Percentiles rank a stretch among this genome's conserved stretches.
Evolutionary conservation across 805 yeast species (phyloP).

Genomic region (Candida silvicultrix): DNA sequence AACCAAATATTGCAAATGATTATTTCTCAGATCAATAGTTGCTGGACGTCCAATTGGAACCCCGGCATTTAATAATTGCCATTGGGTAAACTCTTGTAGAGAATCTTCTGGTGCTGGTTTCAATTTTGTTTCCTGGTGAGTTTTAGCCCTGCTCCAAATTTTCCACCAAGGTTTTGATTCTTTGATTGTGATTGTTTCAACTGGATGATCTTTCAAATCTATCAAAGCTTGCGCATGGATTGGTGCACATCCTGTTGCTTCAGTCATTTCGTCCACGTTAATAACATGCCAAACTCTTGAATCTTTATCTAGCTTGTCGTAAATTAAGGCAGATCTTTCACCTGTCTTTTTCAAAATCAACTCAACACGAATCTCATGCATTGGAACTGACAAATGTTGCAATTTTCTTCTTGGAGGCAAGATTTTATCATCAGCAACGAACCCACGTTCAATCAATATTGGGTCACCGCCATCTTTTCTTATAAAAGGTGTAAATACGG

Average conservation of each 20-base stretch:
- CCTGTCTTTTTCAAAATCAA: slow-evolving; percentile 72
- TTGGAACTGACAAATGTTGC: slow-evolving; percentile 65
- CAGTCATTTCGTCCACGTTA: slow-evolving; percentile 78
- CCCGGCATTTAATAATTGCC: slow-evolving; percentile 70
- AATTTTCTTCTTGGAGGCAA: slow-evolving; percentile 53
- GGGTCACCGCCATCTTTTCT: slow-evolving; percentile 72
- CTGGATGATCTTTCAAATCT: slow-evolving; percentile 58
- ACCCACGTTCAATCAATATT: slow-evolving; percentile 83
- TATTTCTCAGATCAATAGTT: slow-evolving; percentile 76
- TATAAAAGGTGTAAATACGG: slow-evolving; percentile 74
- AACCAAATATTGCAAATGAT: slow-evolving; percentile 84
- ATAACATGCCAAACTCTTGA: slow-evolving; percentile 70
- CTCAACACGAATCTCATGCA: slow-evolving; percentile 53
- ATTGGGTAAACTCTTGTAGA: slow-evolving; percentile 38
- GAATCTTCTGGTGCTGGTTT: slow-evolving; percentile 2
- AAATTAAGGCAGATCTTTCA: slow-evolving; percentile 45
- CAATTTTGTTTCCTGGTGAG: slow-evolving; percentile 6
- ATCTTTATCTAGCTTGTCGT: slow-evolving; percentile 64
- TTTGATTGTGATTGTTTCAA: slow-evolving; percentile 28
- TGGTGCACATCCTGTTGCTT: slow-evolving; percentile 58
- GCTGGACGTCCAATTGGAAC: slow-evolving; percentile 86
- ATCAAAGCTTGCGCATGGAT: slow-evolving; percentile 70
- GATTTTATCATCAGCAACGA: slow-evolving; percentile 69
- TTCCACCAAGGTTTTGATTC: slow-evolving; percentile 25
- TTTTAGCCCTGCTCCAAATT: slow-evolving; percentile 14